Evolutionary conservation across 2,329 filamentous ascomycete genomes (phyloP), one percentile per base, ranked within the genome.

Genomic region (Rugonectria rugulosa): DNA sequence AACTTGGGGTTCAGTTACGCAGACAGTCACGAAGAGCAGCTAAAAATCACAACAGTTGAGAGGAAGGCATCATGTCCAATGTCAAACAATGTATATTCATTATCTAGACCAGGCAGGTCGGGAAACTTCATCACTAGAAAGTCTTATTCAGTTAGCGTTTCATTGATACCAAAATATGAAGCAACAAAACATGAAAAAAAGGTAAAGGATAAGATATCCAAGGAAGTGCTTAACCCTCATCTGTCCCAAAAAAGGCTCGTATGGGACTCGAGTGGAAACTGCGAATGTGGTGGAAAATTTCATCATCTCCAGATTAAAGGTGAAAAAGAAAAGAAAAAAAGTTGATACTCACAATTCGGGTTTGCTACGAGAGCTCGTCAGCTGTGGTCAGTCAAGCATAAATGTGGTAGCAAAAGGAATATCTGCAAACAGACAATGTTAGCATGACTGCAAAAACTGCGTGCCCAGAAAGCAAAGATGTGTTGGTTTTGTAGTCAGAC

Each of bases 221-320:
- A 90, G 86, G 86, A 89, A 89, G 86, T 71, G 46, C 72, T 78
- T 73, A 72, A 74, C 87, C 81, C 82, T 90, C 88, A 90, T 88
- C 71, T 87, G 79, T 82, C 83, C 81, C 82, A 77, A 75, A 77
- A 79, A 81, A 85, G 86, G 86, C 87, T 88, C 85, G 73, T 63
- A 73, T 77, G 81, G 81, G 83, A 82, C 86, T 90, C 87, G 81
- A 90, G 89, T 90, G 88, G 86, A 92, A 92, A 92, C 89, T 92
- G 89, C 89, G 88, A 92, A 91, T 90, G 81, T 84, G 79, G 81
- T 75, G 84, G 87, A 81, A 83, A 83, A 75, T 87, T 89, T 90
- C 87, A 90, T 90, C 88, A 89, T 86, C 53, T 56, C 50, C 50
- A 31, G 19, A 24, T 26, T 23, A 7, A 12, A 47, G 42, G 44